phyloP scores from a whole-genome alignment of 345 rosid genomes.

The Syzygium jambos region DNA sequence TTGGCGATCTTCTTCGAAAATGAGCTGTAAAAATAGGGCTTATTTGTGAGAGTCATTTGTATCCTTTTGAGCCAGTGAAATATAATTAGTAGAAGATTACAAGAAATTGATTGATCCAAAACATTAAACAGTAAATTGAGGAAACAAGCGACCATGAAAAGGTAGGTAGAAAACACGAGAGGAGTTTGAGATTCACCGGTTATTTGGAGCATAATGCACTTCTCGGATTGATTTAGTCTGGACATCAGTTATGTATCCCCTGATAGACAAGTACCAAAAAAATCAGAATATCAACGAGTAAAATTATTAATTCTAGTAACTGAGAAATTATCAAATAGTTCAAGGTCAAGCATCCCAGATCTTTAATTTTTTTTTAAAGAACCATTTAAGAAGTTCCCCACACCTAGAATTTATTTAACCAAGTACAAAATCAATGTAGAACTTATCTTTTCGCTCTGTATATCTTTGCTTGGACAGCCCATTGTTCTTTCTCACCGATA shows the following conservation, averaged over 20 bases:
- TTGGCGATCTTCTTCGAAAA: neutral
- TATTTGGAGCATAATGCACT: neutral
- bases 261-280: neutral
- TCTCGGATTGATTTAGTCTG: slow-evolving; percentile 8
- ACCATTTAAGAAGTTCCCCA: no score
- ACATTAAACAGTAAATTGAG: neutral
- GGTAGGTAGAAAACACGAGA: neutral
- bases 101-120: neutral
- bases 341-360: no score
- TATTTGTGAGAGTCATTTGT: neutral
- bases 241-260: slow-evolving; percentile 12
- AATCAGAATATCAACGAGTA: neutral
- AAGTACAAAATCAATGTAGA: no score
- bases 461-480: no score
- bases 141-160: neutral
- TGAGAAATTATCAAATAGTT: no score
- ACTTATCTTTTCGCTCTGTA: no score
- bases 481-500: no score
- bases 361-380: no score
- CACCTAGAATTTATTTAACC: no score
- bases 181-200: neutral
- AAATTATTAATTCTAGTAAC: no score
- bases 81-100: neutral
- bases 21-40: neutral
- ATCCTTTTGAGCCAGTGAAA: neutral